Conservation (phyloP, 1,284 basidiomycete genomes). For the Apiotrichum siamense region DNA sequence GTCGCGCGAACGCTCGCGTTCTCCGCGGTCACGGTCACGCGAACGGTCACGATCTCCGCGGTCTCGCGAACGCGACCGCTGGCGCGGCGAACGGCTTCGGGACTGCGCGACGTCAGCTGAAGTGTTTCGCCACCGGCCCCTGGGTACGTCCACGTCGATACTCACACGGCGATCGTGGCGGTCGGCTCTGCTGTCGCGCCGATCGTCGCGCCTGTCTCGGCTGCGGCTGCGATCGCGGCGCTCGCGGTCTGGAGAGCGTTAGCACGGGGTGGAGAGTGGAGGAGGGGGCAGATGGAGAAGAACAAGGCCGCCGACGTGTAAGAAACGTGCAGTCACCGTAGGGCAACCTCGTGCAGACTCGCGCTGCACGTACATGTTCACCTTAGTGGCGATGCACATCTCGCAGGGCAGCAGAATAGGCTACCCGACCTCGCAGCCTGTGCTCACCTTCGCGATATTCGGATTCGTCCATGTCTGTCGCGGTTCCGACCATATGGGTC, state of each 20-base stretch:
- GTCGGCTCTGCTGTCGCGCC: not conserved
- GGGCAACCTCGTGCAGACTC: too few relatives aligned
- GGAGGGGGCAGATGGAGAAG: too few relatives aligned
- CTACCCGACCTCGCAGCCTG: too few relatives aligned
- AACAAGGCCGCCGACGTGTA: too few relatives aligned
- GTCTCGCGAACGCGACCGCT: not conserved
- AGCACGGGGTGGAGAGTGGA: too few relatives aligned
- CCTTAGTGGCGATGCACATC: too few relatives aligned
- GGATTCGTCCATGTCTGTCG: too few relatives aligned
- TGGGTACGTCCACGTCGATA: not conserved
- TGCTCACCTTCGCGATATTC: too few relatives aligned
- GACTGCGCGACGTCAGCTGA: not conserved
- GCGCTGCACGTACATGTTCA: too few relatives aligned
- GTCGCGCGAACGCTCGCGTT: not conserved
- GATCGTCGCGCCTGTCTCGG: not conserved
- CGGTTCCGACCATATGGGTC: too few relatives aligned
- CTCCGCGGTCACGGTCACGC: not conserved
- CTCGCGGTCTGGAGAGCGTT: not conserved
- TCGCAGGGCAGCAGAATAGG: too few relatives aligned
- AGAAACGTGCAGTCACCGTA: not conserved
- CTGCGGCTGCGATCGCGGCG: conserved; percentile 1
- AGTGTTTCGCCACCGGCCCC: too few relatives aligned
- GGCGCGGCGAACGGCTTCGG: not conserved
- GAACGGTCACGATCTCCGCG: not conserved
- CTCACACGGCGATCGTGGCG: not conserved